These are phyloP conservation scores for Bombardia bombarda DNA, from an alignment of 495 filamentous ascomycete species.

Conservation along the genomic window DNA sequence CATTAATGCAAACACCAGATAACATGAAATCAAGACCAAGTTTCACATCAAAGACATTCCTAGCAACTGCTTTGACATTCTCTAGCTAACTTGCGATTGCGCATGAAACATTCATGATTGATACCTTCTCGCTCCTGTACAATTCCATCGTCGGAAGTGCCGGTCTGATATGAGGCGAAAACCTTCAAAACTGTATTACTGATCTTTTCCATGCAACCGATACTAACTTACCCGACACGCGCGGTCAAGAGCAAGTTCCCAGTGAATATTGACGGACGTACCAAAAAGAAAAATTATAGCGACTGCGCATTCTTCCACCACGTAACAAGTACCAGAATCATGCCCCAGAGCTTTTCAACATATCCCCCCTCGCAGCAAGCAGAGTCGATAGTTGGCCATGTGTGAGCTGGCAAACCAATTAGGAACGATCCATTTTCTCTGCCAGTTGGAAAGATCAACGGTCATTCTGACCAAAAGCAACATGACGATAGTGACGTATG, in stretches of 20 bases:
- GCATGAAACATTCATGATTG: no score
- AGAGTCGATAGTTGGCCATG: conserved; percentile 20
- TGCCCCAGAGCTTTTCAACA: conserved; percentile 20
- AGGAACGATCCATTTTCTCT: neutral
- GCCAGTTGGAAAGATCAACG: conserved; percentile 1
- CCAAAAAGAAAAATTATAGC: conserved; percentile 18
- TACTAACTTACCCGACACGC: conserved; percentile 15
- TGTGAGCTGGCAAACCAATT: conserved; percentile 20
- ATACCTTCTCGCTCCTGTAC: no score
- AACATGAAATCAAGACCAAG: no score
- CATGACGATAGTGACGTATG: conserved; percentile 22
- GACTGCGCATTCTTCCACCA: conserved; percentile 11
- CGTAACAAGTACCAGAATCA: conserved; percentile 13
- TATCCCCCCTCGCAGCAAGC: conserved; percentile 13
- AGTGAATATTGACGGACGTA: conserved; percentile 19
- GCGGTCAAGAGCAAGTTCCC: conserved; percentile 12
- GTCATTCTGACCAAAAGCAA: conserved; percentile 14
- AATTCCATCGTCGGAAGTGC: no score
- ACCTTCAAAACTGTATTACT: neutral
- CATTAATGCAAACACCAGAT: no score
- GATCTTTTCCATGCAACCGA: conserved; percentile 13
- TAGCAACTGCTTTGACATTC: no score
- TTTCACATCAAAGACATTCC: no score
- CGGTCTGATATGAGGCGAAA: neutral
- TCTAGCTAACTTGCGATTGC: no score